phyloP scores from a whole-genome alignment of 805 yeast genomes.

The Starmerella ratchasimensis region DNA sequence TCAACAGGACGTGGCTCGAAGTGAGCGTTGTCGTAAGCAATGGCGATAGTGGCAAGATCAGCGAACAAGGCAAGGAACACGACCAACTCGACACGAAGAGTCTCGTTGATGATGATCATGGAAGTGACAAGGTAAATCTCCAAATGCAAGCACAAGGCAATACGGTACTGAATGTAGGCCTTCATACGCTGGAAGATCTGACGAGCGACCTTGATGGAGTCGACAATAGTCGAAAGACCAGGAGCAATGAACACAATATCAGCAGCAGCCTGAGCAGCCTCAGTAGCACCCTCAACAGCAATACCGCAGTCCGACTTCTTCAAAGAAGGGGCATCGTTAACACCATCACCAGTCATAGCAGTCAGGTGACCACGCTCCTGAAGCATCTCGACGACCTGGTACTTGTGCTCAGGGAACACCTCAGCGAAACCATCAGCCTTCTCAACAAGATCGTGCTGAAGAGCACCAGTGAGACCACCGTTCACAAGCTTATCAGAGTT shows the following conservation, averaged over 20 bases:
- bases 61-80: slow-evolving; percentile 95
- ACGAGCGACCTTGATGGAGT: slow-evolving; percentile 86
- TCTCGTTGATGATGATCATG: slow-evolving; percentile 84
- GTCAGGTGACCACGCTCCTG: slow-evolving; percentile 93
- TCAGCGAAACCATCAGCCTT: slow-evolving; percentile 98
- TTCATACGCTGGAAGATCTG: slow-evolving; percentile 99
- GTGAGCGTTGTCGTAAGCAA: slow-evolving; percentile 96
- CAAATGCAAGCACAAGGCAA: slow-evolving; percentile 88
- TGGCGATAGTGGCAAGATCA: slow-evolving; percentile 92
- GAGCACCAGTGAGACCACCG: slow-evolving; percentile 95
- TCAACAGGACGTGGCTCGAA: slow-evolving; percentile 85
- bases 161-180: slow-evolving; percentile 95
- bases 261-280: slow-evolving; percentile 94
- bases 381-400: slow-evolving; percentile 87
- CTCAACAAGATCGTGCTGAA: slow-evolving; percentile 93
- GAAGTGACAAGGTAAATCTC: slow-evolving; percentile 90
- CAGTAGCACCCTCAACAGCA: slow-evolving; percentile 97
- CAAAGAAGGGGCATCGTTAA: slow-evolving; percentile 93
- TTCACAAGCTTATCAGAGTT: slow-evolving; percentile 94
- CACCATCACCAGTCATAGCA: slow-evolving; percentile 99
- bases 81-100: slow-evolving; percentile 76
- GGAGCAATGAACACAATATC: slow-evolving; percentile 93
- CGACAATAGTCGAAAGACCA: slow-evolving; percentile 88
- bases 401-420: slow-evolving; percentile 97
- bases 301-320: slow-evolving; percentile 94